These are phyloP conservation scores for Agaricus subrufescens DNA, from an alignment of 768 basidiomycete genomes.

Conservation along the genomic window DNA sequence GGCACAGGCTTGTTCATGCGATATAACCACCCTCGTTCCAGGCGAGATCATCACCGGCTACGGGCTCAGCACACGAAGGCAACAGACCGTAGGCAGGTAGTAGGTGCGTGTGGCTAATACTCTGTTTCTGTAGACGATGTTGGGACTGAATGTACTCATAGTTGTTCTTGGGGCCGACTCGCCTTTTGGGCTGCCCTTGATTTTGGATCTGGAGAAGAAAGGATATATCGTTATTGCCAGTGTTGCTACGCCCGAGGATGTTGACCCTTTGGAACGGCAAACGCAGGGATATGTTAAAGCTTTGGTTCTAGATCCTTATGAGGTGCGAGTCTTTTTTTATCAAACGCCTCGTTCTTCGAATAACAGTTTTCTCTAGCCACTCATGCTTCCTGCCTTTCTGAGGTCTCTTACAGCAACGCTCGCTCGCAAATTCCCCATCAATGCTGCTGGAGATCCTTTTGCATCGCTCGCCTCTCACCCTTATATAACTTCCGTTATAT, in stretches of 20 bases:
- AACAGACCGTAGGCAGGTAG: constrained; percentile 59
- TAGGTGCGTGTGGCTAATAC: constrained; percentile 42
- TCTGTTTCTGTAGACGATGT: neutral
- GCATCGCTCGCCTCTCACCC: constrained; percentile 59
- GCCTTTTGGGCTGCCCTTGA: constrained; percentile 65
- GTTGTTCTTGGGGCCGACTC: constrained; percentile 82
- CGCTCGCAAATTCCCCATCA: constrained; percentile 78
- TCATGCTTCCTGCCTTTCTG: constrained; percentile 68
- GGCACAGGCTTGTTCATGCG: constrained; percentile 61
- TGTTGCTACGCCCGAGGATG: constrained; percentile 66
- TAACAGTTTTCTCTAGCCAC: constrained; percentile 42
- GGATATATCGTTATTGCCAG: constrained; percentile 84
- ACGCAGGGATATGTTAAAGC: constrained; percentile 77
- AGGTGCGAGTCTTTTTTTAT: constrained; percentile 39
- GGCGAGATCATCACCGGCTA: constrained; percentile 22
- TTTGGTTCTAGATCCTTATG: constrained; percentile 73
- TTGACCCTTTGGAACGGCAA: constrained; percentile 54
- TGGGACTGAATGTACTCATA: constrained; percentile 21
- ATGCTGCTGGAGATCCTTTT: constrained; percentile 76
- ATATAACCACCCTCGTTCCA: constrained; percentile 30
- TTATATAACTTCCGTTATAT: constrained; percentile 75
- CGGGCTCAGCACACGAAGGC: constrained; percentile 37
- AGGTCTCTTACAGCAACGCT: constrained; percentile 78
- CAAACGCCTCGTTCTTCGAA: constrained; percentile 1
- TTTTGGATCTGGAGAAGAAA: constrained; percentile 67